Evolutionary conservation across 2,329 filamentous ascomycete species (phyloP), one percentile per base, ranked within the genome.

Genomic region (Chaetothyriales sp.): DNA sequence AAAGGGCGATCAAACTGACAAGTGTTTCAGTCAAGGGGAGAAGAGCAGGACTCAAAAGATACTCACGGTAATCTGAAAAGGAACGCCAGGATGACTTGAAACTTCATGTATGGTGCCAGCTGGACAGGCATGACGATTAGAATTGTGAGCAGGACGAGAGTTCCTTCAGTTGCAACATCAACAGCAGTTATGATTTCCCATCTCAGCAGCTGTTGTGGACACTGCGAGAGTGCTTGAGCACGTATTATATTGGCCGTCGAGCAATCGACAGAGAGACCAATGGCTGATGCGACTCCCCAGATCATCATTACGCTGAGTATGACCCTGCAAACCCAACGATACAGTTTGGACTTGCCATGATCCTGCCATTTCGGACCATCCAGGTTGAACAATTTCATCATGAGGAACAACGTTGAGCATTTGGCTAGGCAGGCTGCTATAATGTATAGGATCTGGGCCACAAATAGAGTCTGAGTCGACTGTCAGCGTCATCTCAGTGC

Each of bases 141-240:
- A 6, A 63, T 52, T n/a, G 58, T 59, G n/a, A 64, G 47, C 10
- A 57, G 18, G n/a, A 59, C 44, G 37, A 59, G 25, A 22, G 57
- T 48, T 29, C 50, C 53, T 43, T 59, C 51, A 9, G 65, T 68
- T 5, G 64, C 51, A 44, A 69, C 58, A 54, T 73, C 69, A 28
- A 72, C 62, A 1, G 59, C 66, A 7, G 68, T 68, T 51, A 70
- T 63, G 2, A 63, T 56, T 56, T 66, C 64, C 69, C 65, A 71
- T 45, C 66, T 61, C 19, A 59, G 46, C 18, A 56, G 56, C 57
- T 59, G 48, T 22, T 47, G 47, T 9, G 53, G 48, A 51, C 57
- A 59, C 44, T 51, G 45, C 2, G 48, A 51, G 4, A 44, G 5
- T 20, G 50, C 53, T 15, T 10, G 18, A 10, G 47, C 54, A 43